Evolutionary conservation across 306 rosid species (phyloP), one percentile per base, ranked within the genome.

Genomic region (Inga leiocalycina): DNA sequence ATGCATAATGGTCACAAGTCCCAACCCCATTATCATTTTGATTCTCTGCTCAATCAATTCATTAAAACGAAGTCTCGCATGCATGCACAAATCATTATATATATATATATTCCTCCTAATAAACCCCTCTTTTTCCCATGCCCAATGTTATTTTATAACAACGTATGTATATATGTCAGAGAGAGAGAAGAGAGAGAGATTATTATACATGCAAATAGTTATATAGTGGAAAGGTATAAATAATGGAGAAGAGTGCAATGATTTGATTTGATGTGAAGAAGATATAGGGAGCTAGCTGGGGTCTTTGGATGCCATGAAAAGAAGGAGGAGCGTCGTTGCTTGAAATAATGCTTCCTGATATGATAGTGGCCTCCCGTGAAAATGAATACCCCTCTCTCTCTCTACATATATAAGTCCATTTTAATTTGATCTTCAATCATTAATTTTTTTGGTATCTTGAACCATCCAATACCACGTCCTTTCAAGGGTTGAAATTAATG

Each of bases 311-410:
- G 44, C 43, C 71, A 32, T 65, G 10, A 65, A 65, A 65, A 65
- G 71, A 15, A 30, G 71, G 43, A 65, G 71, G 43, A 34, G 71
- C 43, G 71, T 30, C 72, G 11, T 81, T 89, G 87, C 77, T 86
- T 83, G 37, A 56, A 39, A 83, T 78, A 68, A 79, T 75, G 89
- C 81, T 86, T 84, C 84, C 49, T 51, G 7, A 16, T 17, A 76
- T 49, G 91, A 51, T 88, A 81, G 94, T 91, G 97, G 62, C 87
- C 77, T 77, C 78, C 79, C 81, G 80, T 87, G 88, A 22, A 22
- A n/a, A 57, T n/a, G 90, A 87, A 66, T 66, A 14, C n/a, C 43
- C 30, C 71, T 19, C 52, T 12, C 61, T 54, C 94, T 88, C 84
- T 20, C 30, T 57, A 12, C 0, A 4, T 13, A 49, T 49, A 15